Base-by-base conservation (phyloP, 257 asterid genomes). In the Fraxinus cuspidata region DNA sequence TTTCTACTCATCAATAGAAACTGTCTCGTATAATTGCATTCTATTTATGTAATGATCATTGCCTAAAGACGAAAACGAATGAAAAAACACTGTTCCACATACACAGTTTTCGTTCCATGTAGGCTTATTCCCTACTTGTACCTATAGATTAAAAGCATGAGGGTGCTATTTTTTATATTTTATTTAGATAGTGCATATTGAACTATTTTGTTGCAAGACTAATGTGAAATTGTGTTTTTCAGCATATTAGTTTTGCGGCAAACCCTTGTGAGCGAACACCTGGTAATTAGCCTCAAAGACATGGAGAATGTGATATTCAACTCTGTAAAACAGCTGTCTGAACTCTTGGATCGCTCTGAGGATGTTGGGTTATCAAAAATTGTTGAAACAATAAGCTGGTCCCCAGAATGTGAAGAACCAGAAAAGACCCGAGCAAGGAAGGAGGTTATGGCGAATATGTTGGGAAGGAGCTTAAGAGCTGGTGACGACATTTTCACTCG, bases 171-270 rank as follows among this genome's bases (percentile, higher is more conserved):
- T 42, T 12, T 8, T 70, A 3, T 2, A 40, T 40, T 34, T 32
- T 1, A 0, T 42, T 44, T 13, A 42, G 23, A 38, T 7, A 28
- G n/a, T 28, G 70, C 34, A 71, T 40, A 49, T 25, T 37, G 49
- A 37, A 38, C 21, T 76, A 42, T 27, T 58, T 1, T 11, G 35
- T 27, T 16, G 32, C 1, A 25, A 63, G 31, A 27, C 34, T 63
- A 53, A 63, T 25, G 34, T 63, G 69, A 25, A 63, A 27, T 6
- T 21, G 29, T 32, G 32, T 60, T 63, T 37, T 72, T 71, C 78
- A 78, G 82, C 76, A 72, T 72, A 8, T 72, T 78, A 76, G 69
- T 78, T 44, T 44, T 78, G 73, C 74, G 82, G 68, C 82, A 78
- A 69, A 42, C 73, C 75, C 72, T 78, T 63, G 67, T 64, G 37